A percentile compares a stretch with the other conserved stretches of the same genome.
These are phyloP conservation scores for Carex scoparia DNA, from an alignment of 176 grass and related monocot species.

Conservation along the genomic window DNA sequence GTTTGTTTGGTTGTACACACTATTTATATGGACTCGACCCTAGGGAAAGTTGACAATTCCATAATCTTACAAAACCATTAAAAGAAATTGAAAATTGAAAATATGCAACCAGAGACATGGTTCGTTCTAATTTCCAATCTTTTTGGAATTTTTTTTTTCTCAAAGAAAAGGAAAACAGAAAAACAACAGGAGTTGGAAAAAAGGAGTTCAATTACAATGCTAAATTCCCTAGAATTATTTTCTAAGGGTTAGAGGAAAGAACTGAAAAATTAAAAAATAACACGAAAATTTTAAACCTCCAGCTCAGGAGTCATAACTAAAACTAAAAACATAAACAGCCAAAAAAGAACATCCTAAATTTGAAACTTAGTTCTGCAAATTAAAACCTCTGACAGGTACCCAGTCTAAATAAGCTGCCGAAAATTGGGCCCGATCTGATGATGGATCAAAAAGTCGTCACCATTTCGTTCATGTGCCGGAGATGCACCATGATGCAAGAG, in stretches of 20 bases:
- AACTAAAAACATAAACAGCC: constrained; percentile 23
- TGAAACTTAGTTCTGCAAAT: constrained; percentile 61
- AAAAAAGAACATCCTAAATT: constrained; percentile 40
- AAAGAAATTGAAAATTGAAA: background rate
- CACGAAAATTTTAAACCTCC: constrained; percentile 51
- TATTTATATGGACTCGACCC: constrained; percentile 16
- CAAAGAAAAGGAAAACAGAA: background rate
- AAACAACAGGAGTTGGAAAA: constrained; percentile 22
- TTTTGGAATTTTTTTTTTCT: constrained; percentile 32
- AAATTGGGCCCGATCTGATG: constrained; percentile 51
- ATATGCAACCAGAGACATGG: background rate
- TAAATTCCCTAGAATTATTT: constrained; percentile 38
- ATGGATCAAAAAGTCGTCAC: constrained; percentile 62
- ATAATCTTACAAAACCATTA: background rate
- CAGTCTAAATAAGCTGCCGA: constrained; percentile 70
- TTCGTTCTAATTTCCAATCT: constrained; percentile 18
- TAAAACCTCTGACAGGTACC: constrained; percentile 30
- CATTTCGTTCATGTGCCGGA: constrained; percentile 26
- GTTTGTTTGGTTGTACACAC: constrained; percentile 23
- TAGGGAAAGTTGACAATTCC: background rate
- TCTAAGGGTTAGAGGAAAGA: constrained; percentile 32
- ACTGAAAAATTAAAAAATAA: constrained; percentile 27
- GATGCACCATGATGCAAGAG: background rate
- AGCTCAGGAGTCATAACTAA: constrained; percentile 20
- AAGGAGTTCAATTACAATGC: constrained; percentile 1